A percentile compares a stretch with the other conserved stretches of the same genome.
Evolutionary conservation across 495 filamentous ascomycete genomes (phyloP).

Genomic region (Podospora sp.): DNA sequence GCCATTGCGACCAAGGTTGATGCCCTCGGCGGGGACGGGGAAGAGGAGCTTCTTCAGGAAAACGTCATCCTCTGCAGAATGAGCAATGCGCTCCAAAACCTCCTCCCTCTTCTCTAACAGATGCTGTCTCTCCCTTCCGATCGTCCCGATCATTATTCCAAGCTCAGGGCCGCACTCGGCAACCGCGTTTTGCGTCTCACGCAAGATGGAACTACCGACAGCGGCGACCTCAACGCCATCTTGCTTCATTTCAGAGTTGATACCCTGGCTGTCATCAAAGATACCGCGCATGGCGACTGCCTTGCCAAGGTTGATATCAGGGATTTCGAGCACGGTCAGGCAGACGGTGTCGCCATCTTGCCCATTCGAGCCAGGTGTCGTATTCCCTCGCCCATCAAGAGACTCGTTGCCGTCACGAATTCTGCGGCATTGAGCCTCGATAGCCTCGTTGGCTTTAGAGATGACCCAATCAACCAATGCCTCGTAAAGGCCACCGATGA

Average conservation of each 20-base stretch:
- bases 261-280: slow-evolving; percentile 88
- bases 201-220: slow-evolving; percentile 74
- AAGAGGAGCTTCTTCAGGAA: slow-evolving; percentile 84
- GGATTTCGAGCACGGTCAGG: slow-evolving; percentile 86
- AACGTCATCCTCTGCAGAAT: slow-evolving; percentile 77
- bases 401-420: slow-evolving; percentile 64
- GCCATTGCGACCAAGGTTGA: slow-evolving; percentile 70
- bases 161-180: slow-evolving; percentile 79
- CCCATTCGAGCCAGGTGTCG: slow-evolving; percentile 64
- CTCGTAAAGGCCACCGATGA: slow-evolving; percentile 89
- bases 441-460: slow-evolving; percentile 84
- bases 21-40: slow-evolving; percentile 72
- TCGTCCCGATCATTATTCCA: slow-evolving; percentile 67
- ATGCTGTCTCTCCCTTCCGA: slow-evolving; percentile 71
- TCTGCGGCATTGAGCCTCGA: slow-evolving; percentile 69
- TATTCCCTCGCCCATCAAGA: slow-evolving; percentile 58
- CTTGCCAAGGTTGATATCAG: slow-evolving; percentile 76
- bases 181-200: slow-evolving; percentile 82
- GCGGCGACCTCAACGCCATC: slow-evolving; percentile 77
- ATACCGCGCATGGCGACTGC: slow-evolving; percentile 83
- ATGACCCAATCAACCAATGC: slow-evolving; percentile 95
- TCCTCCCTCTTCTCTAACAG: slow-evolving; percentile 79
- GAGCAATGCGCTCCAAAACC: slow-evolving; percentile 81
- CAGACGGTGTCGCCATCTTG: slow-evolving; percentile 81
- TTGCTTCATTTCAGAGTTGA: slow-evolving; percentile 95